Base-by-base conservation (phyloP, 345 rosid species). In the Boechera divaricarpa region DNA sequence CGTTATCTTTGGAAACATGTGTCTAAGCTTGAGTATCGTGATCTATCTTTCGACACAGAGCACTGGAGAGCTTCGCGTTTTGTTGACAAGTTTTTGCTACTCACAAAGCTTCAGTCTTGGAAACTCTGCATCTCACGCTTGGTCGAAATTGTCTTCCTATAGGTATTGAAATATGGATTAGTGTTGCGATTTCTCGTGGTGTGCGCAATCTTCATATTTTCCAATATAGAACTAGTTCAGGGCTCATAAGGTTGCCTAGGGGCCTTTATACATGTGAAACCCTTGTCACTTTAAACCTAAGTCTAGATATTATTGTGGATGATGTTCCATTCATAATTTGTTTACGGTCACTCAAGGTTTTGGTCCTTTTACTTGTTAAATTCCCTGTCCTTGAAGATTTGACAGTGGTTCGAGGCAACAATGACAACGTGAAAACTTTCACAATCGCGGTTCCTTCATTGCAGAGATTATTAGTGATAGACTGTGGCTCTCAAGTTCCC, bases 401-500 rank as follows among this genome's bases (percentile, higher is more conserved):
- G 33, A 42, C 0, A 0, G 5, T 67, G 21, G 0, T 31, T 33
- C 15, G 33, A 51, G 12, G 4, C 42, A 38, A 10, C 55, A 21
- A 51, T 8, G 70, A 31, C 9, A n/a, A 31, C 16, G 56, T 65
- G 5, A 48, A 29, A 29, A 65, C 29, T 9, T 70, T 57, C 26
- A 63, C 53, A 52, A n/a, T 73, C 47, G 10, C 26, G 4, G 41
- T 72, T 36, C 69, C 69, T 36, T 61, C 76, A n/a, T 51, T 72
- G 52, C 12, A 10, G 59, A 52, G 4, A 2, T 61, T 72, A 49
- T 1, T 0, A 11, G 5, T 38, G 12, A 0, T 3, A 1, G 44
- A 51, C 21, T 0, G 2, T 39, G 15, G 12, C 29, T 13, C 13
- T 28, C 47, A n/a, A n/a, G 49, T 3, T 36, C 48, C 31, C 7